Percentiles rank a stretch among this genome's conserved stretches.
These are phyloP conservation scores for Nymphaea thermarum DNA, from an alignment of 164 flowering plant genomes.

Conservation along the genomic window DNA sequence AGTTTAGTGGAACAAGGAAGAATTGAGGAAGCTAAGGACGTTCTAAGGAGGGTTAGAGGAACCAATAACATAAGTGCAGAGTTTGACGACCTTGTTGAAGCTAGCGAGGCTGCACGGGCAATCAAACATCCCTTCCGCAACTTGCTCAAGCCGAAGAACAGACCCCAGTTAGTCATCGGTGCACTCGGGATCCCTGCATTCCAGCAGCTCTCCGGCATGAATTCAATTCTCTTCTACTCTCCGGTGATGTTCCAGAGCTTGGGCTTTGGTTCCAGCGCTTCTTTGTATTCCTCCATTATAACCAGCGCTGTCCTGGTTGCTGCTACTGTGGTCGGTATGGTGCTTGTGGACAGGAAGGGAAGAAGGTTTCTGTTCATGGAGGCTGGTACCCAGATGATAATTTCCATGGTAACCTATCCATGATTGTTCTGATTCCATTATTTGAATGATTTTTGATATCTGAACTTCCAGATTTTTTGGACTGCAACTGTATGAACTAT, in stretches of 20 bases:
- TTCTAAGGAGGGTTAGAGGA: conserved; percentile 65
- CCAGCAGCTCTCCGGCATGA: conserved; percentile 86
- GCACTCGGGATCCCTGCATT: conserved; percentile 80
- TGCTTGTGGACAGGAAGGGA: conserved; percentile 61
- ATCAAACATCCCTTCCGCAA: conserved; percentile 69
- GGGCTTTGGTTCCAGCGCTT: conserved; percentile 54
- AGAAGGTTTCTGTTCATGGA: conserved; percentile 72
- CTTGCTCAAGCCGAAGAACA: conserved; percentile 43
- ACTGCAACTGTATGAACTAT: neutral
- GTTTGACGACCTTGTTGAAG: conserved; percentile 62
- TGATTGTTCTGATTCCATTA: neutral
- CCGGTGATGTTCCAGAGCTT: conserved; percentile 83
- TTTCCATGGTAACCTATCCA: conserved; percentile 40
- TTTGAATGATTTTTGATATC: neutral
- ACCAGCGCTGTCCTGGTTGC: conserved; percentile 51
- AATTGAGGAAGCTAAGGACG: conserved; percentile 41
- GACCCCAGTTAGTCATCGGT: conserved; percentile 74
- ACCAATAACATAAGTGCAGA: conserved; percentile 70
- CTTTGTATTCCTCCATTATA: conserved; percentile 61
- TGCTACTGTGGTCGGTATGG: conserved; percentile 71
- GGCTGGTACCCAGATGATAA: conserved; percentile 74
- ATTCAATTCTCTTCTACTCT: conserved; percentile 85
- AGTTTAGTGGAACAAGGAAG: conserved; percentile 78
- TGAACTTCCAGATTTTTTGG: neutral
- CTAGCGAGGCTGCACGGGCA: conserved; percentile 57